Conservation (phyloP, 2,329 filamentous ascomycete species). For the Phialophora expanda region DNA sequence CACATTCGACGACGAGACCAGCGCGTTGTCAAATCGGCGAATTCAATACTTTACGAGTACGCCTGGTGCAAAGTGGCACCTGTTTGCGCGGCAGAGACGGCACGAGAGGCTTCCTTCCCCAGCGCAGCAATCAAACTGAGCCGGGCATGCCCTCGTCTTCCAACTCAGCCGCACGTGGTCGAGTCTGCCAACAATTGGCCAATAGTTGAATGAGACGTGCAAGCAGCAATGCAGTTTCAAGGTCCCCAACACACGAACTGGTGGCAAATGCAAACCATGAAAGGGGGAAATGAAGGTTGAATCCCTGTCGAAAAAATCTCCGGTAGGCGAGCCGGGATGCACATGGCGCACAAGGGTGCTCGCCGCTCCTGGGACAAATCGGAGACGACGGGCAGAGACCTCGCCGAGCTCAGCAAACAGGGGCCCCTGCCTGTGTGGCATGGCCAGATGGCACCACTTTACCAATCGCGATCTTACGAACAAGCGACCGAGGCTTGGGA, state of each 20-base stretch:
- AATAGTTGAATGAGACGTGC: too few relatives aligned
- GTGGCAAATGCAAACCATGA: background rate
- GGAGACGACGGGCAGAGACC: background rate
- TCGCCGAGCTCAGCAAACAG: background rate
- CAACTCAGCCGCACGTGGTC: background rate
- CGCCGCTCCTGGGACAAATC: background rate
- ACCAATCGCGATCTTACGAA: background rate
- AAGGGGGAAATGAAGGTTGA: conserved; percentile 14
- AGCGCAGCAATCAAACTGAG: background rate
- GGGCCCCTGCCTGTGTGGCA: background rate
- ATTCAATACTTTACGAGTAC: too few relatives aligned
- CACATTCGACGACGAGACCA: too few relatives aligned
- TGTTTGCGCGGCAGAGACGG: background rate
- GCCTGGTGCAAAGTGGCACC: too few relatives aligned
- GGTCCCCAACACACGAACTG: too few relatives aligned
- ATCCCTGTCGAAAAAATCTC: conserved; percentile 10
- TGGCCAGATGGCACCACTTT: background rate
- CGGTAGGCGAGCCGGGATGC: background rate
- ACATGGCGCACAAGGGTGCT: conserved; percentile 6
- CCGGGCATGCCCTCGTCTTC: background rate
- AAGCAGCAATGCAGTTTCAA: too few relatives aligned
- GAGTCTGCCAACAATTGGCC: background rate
- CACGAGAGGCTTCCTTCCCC: background rate
- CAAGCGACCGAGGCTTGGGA: conserved; percentile 7
- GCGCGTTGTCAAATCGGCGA: too few relatives aligned